Base-by-base conservation (phyloP, 371 early-diverging fungal species). In the Syncephalastrum contaminatum region DNA sequence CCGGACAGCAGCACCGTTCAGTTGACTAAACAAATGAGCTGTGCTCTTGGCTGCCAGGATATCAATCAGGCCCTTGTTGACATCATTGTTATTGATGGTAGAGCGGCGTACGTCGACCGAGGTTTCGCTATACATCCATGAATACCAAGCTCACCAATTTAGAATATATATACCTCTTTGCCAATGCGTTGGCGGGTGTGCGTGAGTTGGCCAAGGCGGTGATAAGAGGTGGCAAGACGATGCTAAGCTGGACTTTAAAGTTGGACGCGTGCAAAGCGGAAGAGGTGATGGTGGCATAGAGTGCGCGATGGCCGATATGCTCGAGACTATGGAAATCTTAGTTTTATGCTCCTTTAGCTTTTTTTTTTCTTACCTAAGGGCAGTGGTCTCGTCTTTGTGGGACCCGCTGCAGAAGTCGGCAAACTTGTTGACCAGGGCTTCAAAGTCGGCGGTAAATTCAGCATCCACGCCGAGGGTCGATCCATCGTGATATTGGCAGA, bases 401-500 rank as follows among this genome's bases (percentile, higher is more conserved):
- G 60, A 66, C 61, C 68, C 69, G 2, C 73, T 41, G 64, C 77
- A 66, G 40, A 81, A 80, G 0, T 59, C 63, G 42, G 89, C 85
- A 69, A 92, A 91, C 44, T 75, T 75, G 55, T 63, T 62, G 16
- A 77, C 46, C 3, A 77, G 51, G 15, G 39, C 22, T 50, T 75
- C 72, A 58, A 88, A 89, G 20, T 81, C 60, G 1, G 52, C 60
- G 2, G 76, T 70, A 48, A 90, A 83, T 52, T 90, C 89, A 8
- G 63, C 58, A 63, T 89, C 89, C 14, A 88, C 79, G 40, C 79
- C 79, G 1, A 83, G 60, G n/a, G 81, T 82, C 4, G 85, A 75
- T 20, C 89, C 89, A 59, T 82, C 84, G 54, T 87, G 81, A 52
- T 85, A 77, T n/a, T 59, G 52, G 56, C 85, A 86, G 62, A 90